Evolutionary conservation across 192 early-diverging fungal genomes (phyloP), one percentile per base, ranked within the genome.

Genomic region (Rhizoclosmatium sp.): DNA sequence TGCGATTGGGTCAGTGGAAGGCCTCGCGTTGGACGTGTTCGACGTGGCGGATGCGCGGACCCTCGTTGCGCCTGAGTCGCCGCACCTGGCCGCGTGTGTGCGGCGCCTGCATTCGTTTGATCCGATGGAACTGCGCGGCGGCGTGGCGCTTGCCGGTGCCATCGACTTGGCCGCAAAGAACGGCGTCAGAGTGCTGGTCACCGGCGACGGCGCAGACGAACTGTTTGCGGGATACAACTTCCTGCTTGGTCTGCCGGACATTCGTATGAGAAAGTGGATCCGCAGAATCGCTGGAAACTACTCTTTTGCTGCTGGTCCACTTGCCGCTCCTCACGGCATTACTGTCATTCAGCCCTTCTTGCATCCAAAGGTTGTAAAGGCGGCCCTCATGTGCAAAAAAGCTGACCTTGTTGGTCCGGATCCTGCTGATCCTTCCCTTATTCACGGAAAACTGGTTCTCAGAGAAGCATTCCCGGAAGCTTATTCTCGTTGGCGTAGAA

Each of bases 161-260:
- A 76, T 93, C 44, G 74, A 77, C 47, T 59, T 83, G 4, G 87
- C 87, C 51, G 81, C 87, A 62, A 40, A 69, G 21, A 42, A 85
- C 21, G 91, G 91, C 3, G 81, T 87, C 69, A 76, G 48, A 19
- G 77, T 82, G 0, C 80, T 92, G 21, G 85, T 86, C 65, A 90
- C 91, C 0, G 92, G 92, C 39, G 92, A 93, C 75, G 91, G 87
- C 4, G 91, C 92, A 0, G 92, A 93, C 65, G 92, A 93, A 72
- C 74, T 93, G 16, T 93, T 93, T 87, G 91, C 90, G 9, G 92
- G 92, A 0, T 93, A 93, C 75, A 78, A 78, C 7, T 93, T 93
- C 69, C 76, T 93, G 76, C 84, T 85, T 65, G 59, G 65, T 58
- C 87, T 91, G 87, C 81, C 82, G 2, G 84, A 85, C 3, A 83